phyloP scores from a whole-genome alignment of 2,329 filamentous ascomycete species.

The Gaeumannomyces sp. region DNA sequence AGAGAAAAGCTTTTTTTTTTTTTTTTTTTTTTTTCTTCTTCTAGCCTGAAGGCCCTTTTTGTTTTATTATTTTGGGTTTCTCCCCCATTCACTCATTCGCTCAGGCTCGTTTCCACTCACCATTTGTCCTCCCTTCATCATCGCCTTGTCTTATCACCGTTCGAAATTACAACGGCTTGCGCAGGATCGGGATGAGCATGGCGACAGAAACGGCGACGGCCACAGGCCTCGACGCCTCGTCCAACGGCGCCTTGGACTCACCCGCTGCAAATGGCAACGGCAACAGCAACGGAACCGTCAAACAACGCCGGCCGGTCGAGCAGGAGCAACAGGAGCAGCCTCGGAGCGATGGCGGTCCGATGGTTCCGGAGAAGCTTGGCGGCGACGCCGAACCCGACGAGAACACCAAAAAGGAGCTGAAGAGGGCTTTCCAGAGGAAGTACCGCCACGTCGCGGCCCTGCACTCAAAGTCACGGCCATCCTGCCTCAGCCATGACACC shows the following conservation, averaged over 20 bases:
- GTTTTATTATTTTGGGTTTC: background rate
- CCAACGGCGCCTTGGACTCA: background rate
- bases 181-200: background rate
- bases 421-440: conserved; percentile 47
- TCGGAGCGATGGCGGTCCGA: background rate
- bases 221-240: conserved; percentile 6
- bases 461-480: conserved; percentile 65
- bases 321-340: background rate
- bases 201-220: conserved; percentile 4
- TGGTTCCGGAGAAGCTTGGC: background rate
- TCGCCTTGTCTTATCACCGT: too few relatives aligned
- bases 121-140: background rate
- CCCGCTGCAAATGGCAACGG: conserved; percentile 20
- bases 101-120: background rate
- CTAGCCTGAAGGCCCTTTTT: too few relatives aligned
- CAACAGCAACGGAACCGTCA: conserved; percentile 2
- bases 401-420: conserved; percentile 24
- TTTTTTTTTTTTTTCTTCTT: background rate
- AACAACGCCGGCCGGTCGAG: background rate
- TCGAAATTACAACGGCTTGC: background rate
- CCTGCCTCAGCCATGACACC: conserved; percentile 81
- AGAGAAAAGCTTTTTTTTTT: background rate
- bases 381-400: conserved; percentile 10
- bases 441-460: conserved; percentile 91
- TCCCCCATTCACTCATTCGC: background rate